Evolutionary conservation across 352 stramenopile genomes (phyloP), one percentile per base, ranked within the genome.

Genomic region (Peronospora tabacina): DNA sequence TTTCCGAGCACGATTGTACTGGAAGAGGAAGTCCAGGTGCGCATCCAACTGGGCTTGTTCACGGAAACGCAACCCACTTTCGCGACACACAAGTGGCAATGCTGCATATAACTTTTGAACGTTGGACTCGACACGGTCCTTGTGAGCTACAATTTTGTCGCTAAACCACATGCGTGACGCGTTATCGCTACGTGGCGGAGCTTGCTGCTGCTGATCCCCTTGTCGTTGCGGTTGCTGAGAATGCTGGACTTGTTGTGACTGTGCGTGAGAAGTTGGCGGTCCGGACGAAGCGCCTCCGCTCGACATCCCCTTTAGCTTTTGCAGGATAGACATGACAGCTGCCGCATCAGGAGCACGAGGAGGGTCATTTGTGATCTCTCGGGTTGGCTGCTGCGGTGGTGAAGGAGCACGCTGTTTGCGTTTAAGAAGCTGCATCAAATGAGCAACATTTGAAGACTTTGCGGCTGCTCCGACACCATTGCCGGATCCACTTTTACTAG

Each of bases 161-260:
- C 79, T 90, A 52, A 90, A 88, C 76, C 76, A 90, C 77, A 90
- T 87, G 26, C 76, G 71, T n/a, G 76, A 88, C 12, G 72, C 63
- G 47, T 75, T 67, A 48, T 72, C 70, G 35, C 9, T 75, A 11
- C 22, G 20, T 20, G 55, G 32, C 2, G 51, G 55, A 22, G 32
- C 41, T 44, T 53, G 49, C 29, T 55, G 41, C 17, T 62, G 55
- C 24, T 41, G 30, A 10, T 58, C 41, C 39, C 44, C 52, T 17
- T 48, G 51, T 43, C 53, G 62, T 5, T 45, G 44, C 8, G 13
- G 52, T 24, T 49, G 40, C 34, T 55, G 49, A 2, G 46, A 39
- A 22, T 54, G 67, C 8, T 37, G 45, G 1, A 51, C 20, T 58
- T 48, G 37, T 17, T 59, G 52, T 2, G 44, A 34, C 20, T 49